phyloP scores from a whole-genome alignment of 176 grass and related monocot genomes.

The Tillandsia leiboldiana region DNA sequence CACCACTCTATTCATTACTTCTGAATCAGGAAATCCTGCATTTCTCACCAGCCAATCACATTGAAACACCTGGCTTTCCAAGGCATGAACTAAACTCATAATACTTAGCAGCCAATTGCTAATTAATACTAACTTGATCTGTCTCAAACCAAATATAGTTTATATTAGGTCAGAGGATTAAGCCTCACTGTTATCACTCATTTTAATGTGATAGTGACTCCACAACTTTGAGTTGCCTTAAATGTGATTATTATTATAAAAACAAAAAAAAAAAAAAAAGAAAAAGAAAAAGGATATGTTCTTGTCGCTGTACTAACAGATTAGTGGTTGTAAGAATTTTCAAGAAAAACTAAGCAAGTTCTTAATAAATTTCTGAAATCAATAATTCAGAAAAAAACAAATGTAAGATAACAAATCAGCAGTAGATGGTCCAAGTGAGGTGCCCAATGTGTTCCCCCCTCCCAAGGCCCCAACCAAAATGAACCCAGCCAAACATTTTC shows the following conservation, averaged over 20 bases:
- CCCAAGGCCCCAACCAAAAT: not conserved
- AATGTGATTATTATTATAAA: not conserved
- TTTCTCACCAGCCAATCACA: too few species aligned
- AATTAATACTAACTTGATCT: not conserved
- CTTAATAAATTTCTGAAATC: not conserved
- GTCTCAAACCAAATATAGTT: not conserved
- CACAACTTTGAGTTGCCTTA: conserved; percentile 5
- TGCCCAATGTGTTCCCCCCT: not conserved
- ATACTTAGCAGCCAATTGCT: not conserved
- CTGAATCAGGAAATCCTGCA: too few species aligned
- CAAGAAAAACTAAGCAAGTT: too few species aligned
- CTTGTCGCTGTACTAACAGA: too few species aligned
- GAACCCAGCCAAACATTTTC: not conserved
- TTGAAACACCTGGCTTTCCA: too few species aligned
- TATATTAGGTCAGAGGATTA: conserved; percentile 1
- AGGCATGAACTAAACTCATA: too few species aligned
- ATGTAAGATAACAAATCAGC: too few species aligned
- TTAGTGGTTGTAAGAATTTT: too few species aligned
- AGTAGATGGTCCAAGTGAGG: too few species aligned
- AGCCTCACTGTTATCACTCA: conserved; percentile 9
- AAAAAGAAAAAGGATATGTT: too few species aligned
- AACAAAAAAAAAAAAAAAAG: not conserved
- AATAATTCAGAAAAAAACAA: not conserved
- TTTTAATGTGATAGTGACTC: conserved; percentile 18
- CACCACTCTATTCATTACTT: too few species aligned